These are phyloP conservation scores for Linanthus parryae DNA, from an alignment of 148 eudicot genomes.

Conservation along the genomic window DNA sequence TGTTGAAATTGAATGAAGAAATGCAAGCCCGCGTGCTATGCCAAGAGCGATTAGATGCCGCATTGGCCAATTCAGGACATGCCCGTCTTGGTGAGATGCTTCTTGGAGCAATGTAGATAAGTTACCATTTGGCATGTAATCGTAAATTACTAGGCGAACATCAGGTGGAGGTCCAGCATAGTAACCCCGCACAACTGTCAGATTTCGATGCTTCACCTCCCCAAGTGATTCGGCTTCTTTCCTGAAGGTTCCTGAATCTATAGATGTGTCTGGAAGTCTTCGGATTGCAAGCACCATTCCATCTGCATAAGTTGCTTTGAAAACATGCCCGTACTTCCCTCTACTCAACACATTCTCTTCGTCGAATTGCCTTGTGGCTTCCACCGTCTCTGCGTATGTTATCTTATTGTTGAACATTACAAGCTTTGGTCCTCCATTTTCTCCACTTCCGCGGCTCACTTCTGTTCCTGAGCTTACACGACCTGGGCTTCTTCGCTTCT, in stretches of 20 bases:
- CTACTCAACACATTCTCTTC: slow-evolving; percentile 80
- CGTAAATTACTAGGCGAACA: slow-evolving; percentile 52
- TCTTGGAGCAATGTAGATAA: slow-evolving; percentile 73
- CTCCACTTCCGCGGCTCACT: no score
- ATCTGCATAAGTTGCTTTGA: slow-evolving; percentile 61
- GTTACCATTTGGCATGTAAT: slow-evolving; percentile 91
- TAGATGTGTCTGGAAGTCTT: slow-evolving; percentile 42
- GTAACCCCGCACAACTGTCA: slow-evolving; percentile 75
- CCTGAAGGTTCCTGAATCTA: slow-evolving; percentile 37
- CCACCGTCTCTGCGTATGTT: slow-evolving; percentile 66
- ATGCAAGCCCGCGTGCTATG: slow-evolving; percentile 77
- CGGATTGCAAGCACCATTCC: slow-evolving; percentile 75
- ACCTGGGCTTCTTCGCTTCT: slow-evolving; percentile 56
- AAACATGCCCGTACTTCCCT: slow-evolving; percentile 48
- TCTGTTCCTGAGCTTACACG: slow-evolving; percentile 50
- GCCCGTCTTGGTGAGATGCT: slow-evolving; percentile 88
- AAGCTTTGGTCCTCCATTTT: slow-evolving; percentile 69
- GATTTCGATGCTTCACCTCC: slow-evolving; percentile 56
- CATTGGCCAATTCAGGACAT: slow-evolving; percentile 89
- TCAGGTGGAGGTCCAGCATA: slow-evolving; percentile 56
- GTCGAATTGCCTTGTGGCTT: slow-evolving; percentile 75
- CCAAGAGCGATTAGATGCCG: slow-evolving; percentile 77
- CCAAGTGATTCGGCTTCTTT: slow-evolving; percentile 73
- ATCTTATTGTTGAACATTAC: slow-evolving; percentile 74
- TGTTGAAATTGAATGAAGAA: slow-evolving; percentile 42